phyloP scores from a whole-genome alignment of 306 rosid species.

The Casuarina equisetifolia region DNA sequence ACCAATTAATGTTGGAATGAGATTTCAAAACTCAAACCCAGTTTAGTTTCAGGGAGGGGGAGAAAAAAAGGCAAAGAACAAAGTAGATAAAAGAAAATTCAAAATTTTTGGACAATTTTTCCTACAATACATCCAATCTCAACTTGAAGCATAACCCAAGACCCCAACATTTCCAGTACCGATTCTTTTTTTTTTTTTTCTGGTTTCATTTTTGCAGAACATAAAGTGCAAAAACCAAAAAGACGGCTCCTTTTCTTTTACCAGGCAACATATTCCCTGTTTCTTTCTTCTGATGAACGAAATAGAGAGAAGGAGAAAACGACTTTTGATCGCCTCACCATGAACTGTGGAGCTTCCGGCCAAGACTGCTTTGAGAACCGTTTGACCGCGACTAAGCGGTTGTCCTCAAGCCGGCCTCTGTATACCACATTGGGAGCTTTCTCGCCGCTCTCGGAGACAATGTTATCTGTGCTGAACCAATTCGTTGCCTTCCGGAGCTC shows the following conservation, averaged over 20 bases:
- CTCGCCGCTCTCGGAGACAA: conserved; percentile 80
- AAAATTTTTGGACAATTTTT: not conserved
- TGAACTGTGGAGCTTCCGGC: conserved; percentile 81
- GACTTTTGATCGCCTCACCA: conserved; percentile 44
- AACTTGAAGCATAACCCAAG: not conserved
- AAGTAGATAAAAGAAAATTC: not conserved
- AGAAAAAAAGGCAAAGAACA: not conserved
- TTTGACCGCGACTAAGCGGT: conserved; percentile 67
- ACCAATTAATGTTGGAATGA: not conserved
- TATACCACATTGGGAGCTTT: conserved; percentile 83
- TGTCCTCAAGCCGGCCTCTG: conserved; percentile 62
- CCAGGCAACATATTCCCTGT: conserved; percentile 12
- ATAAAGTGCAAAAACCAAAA: not conserved
- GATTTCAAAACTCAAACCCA: not conserved
- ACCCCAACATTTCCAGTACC: not conserved
- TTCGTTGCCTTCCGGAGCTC: conserved; percentile 74
- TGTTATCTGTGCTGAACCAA: conserved; percentile 58
- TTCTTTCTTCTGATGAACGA: conserved; percentile 11
- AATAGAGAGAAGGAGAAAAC: conserved; percentile 1
- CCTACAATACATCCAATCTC: not conserved
- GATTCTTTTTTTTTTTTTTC: not conserved
- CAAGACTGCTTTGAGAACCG: conserved; percentile 77
- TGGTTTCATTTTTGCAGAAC: not conserved
- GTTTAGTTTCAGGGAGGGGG: not conserved
- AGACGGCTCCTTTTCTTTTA: not conserved